Conservation (phyloP, 2,329 filamentous ascomycete species). For the Exophiala xenobiotica region DNA sequence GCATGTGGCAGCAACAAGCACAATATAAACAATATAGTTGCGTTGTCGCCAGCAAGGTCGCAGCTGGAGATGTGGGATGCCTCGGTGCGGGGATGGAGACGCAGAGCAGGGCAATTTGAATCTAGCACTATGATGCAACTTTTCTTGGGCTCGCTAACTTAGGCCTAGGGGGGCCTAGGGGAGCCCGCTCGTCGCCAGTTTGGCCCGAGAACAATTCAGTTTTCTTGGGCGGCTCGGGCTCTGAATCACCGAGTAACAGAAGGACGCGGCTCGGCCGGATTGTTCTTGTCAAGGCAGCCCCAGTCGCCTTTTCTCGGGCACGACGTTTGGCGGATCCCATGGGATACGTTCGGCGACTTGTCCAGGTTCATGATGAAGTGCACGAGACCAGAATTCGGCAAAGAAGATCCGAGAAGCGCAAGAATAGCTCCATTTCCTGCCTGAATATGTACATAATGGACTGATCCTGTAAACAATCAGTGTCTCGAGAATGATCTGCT, state of each 20-base stretch:
- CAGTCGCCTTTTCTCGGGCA: too few relatives aligned
- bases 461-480: constrained; percentile 5
- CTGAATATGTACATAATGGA: constrained; percentile 22
- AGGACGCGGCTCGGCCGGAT: too few relatives aligned
- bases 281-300: too few relatives aligned
- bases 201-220: too few relatives aligned
- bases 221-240: too few relatives aligned
- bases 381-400: constrained; percentile 17
- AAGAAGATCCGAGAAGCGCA: constrained; percentile 4
- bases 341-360: too few relatives aligned
- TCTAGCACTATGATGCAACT: too few relatives aligned
- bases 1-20: not conserved
- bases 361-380: not conserved
- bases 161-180: too few relatives aligned
- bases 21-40: not conserved
- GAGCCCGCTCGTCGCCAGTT: too few relatives aligned
- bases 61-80: not conserved
- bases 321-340: too few relatives aligned
- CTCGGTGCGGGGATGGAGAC: not conserved
- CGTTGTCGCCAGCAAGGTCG: not conserved
- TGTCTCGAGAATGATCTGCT: not conserved
- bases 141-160: too few relatives aligned
- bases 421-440: constrained; percentile 13
- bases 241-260: too few relatives aligned
- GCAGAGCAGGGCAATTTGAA: not conserved